phyloP scores from a whole-genome alignment of 805 yeast genomes.

The Sugiyamaella boreocaroliniensis region DNA sequence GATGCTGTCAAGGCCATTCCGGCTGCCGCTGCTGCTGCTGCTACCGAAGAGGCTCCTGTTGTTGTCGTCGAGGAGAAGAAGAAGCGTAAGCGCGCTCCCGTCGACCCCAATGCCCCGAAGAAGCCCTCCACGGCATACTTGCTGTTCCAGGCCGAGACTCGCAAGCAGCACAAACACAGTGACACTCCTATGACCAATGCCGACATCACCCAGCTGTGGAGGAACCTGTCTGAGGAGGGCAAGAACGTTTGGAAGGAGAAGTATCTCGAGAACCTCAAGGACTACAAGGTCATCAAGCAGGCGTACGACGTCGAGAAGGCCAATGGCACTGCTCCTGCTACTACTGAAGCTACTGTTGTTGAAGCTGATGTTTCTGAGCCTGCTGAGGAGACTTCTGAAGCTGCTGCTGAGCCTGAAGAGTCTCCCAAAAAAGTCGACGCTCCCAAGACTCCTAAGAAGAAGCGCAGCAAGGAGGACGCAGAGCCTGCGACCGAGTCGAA shows the following conservation, averaged over 20 bases:
- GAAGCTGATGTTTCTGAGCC: not conserved
- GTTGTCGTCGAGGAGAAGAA: slow-evolving; percentile 27
- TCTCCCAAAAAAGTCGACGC: not conserved
- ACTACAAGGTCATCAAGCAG: slow-evolving; percentile 41
- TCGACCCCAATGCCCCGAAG: slow-evolving; percentile 92
- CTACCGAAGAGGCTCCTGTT: slow-evolving; percentile 18
- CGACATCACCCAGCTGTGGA: slow-evolving; percentile 82
- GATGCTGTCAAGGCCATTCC: slow-evolving; percentile 16
- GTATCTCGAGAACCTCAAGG: slow-evolving; percentile 39
- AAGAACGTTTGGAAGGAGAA: slow-evolving; percentile 63
- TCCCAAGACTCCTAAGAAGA: slow-evolving; percentile 5
- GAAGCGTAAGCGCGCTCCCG: slow-evolving; percentile 45
- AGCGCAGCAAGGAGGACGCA: slow-evolving; percentile 23
- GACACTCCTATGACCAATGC: slow-evolving; percentile 61
- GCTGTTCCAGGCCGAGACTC: slow-evolving; percentile 64
- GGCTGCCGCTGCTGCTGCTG: slow-evolving; percentile 15
- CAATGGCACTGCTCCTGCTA: not conserved
- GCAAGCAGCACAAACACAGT: slow-evolving; percentile 53
- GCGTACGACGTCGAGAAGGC: slow-evolving; percentile 42
- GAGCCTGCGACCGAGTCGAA: slow-evolving; percentile 12
- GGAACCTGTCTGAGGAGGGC: slow-evolving; percentile 57
- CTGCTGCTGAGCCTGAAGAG: not conserved
- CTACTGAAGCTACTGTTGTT: not conserved
- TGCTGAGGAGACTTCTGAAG: not conserved
- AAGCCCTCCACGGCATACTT: slow-evolving; percentile 88